Evolutionary conservation across 805 yeast genomes (phyloP), one percentile per base, ranked within the genome.

Genomic region (Crinitomyces ghanaensis): DNA sequence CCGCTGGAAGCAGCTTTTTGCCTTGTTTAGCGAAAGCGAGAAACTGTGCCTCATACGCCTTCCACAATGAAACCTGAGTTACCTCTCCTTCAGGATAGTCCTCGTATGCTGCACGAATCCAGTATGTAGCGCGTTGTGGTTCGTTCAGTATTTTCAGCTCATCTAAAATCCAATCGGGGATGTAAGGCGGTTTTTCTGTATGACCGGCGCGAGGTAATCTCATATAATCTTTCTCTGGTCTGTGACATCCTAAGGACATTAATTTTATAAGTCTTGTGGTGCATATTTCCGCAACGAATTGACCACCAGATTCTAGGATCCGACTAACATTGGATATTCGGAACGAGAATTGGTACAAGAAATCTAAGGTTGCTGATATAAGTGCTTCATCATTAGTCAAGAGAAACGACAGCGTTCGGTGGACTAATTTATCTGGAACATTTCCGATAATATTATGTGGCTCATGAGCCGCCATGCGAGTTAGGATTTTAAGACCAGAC

Each of bases 51-150:
- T 91, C 97, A 59, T 91, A 91, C 1, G 94, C 74, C 54, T 85
- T 83, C 98, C 98, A 91, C 28, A 91, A 67, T 13, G 93, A 80
- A 17, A 91, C 86, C 59, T 91, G 98, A 1, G 96, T 85, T 7
- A 86, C 95, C 50, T 85, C 95, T 3, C 88, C 84, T 6, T 68
- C 74, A 7, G 70, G 62, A 28, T 66, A 72, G 4, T 93, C 84
- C 46, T 77, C 85, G 58, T 85, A 91, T 44, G 88, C 78, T 45
- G 94, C 77, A 45, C 95, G 72, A 65, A 91, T 76, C 97, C 97
- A 91, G 19, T 84, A 70, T 4, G 94, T 82, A 0, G 97, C 95
- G 41, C 98, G 68, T 37, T 74, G 68, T 2, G 97, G 97, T 57
- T 91, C 98, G 8, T 74, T 69, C 35, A 85, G 59, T 19, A 63